Base-by-base conservation (phyloP, 371 early-diverging fungal genomes). In the Lichtheimia corymbifera region DNA sequence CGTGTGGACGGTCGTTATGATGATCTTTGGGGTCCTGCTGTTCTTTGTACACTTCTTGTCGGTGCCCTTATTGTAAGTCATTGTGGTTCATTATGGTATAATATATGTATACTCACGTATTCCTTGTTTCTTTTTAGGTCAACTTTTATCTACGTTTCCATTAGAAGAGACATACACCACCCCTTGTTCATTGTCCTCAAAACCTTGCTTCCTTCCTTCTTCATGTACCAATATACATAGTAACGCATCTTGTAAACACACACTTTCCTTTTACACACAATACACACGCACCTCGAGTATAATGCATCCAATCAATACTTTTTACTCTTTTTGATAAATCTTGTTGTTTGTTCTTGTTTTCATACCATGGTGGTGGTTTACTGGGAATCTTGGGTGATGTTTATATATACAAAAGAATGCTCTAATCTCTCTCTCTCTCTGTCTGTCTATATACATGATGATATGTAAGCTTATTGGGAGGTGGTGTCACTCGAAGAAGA, bases 21-120 rank as follows among this genome's bases (percentile, higher is more conserved):
- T 60, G 85, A 84, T 71, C 58, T 73, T 59, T 64, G 75, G 73
- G 90, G 93, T 14, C 97, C 97, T 43, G 90, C 91, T 9, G 82
- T 95, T 42, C 88, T 97, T 14, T 94, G 96, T 45, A 72, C 89
- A n/a, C 85, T 93, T 35, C 82, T 96, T 61, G 87, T 96, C 40
- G 80, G 82, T 41, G 78, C 78, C 5, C 61, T 78, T 40, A 57
- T 78, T 47, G 69, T 70, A 66, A 61, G 70, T 63, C 4, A 12
- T 11, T 14, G n/a, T 5, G 6, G 2, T 35, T 22, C 27, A 55
- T 3, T 12, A 25, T 43, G 17, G 40, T 7, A 42, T 5, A 17
- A n/a, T n/a, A n/a, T n/a, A n/a, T n/a, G n/a, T 25, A 47, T 41
- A 17, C 12, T 5, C 15, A 24, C 28, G 20, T 27, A 22, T 22